Base-by-base conservation (phyloP, 192 early-diverging fungal genomes). In the Spizellomyces sp. region DNA sequence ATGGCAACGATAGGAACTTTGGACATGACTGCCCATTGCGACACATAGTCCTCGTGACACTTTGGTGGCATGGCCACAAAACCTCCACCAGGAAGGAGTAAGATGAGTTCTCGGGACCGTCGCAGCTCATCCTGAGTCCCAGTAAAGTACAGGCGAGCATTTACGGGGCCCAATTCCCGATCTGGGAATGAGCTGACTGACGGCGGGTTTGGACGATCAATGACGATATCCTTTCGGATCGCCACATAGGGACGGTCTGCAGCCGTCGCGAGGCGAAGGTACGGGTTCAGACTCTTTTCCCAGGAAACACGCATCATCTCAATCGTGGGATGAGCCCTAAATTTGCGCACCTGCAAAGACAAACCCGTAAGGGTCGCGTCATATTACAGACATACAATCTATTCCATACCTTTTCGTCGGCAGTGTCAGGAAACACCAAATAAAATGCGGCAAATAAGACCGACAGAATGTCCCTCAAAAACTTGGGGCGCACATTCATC, bases 1-100 rank as follows among this genome's bases (percentile, higher is more conserved):
- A 98, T 81, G 62, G 88, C 88, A 42, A 95, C 73, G 9, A 98
- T 87, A 3, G 93, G 90, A 0, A 92, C 71, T 9, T 81, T 79
- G 2, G 90, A 91, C 45, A 81, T 79, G 21, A 83, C 80, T n/a
- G 95, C 93, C 92, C 92, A 96, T 3, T 77, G 78, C 41, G 91
- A 86, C 48, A 94, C 66, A 68, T 94, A 91, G 64, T 96, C 94
- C 63, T 92, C 90, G 57, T 98, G 96, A 64, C 91, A 90, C 12
- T 77, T 79, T 22, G 96, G 96, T 9, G 86, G 85, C 93, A 96
- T 95, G n/a, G 89, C 75, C 6, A 95, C 91, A 73, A 96, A 98
- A 14, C 96, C 96, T 57, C 96, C 96, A 45, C 96, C 85, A 21
- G 85, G 85, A 21, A 84, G 22, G 6, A 67, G 22, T 4, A 87